phyloP scores from a whole-genome alignment of 2,329 filamentous ascomycete species.

The Fusarium vanettenii region DNA sequence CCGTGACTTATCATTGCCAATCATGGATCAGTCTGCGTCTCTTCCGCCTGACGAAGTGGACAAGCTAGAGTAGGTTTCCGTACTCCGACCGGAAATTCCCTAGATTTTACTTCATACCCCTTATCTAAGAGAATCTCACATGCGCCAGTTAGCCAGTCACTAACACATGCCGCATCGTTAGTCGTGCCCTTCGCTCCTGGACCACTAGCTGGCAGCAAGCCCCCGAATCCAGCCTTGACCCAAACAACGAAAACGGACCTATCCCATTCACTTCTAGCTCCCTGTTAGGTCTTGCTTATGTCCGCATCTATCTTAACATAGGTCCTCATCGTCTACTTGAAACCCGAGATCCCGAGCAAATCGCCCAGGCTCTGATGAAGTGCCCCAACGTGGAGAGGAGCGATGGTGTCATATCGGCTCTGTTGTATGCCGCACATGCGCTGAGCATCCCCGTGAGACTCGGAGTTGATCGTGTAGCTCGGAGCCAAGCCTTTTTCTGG shows the following conservation, averaged over 20 bases:
- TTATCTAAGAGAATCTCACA: neutral
- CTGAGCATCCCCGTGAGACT: conserved; percentile 66
- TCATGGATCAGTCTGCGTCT: conserved; percentile 46
- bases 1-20: conserved; percentile 50
- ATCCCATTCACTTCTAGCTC: conserved; percentile 59
- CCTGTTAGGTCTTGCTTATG: conserved; percentile 58
- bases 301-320: conserved; percentile 58
- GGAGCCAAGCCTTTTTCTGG: conserved; percentile 68
- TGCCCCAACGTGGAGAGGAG: conserved; percentile 58
- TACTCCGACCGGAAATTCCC: neutral
- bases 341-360: conserved; percentile 54
- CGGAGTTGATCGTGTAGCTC: conserved; percentile 64
- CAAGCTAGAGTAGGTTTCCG: conserved; percentile 47
- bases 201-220: conserved; percentile 54
- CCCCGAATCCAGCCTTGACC: conserved; percentile 53
- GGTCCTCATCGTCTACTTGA: conserved; percentile 57
- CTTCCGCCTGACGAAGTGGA: conserved; percentile 50
- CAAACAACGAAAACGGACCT: conserved; percentile 54
- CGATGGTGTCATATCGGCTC: conserved; percentile 59
- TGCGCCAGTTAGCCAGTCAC: neutral
- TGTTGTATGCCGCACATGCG: conserved; percentile 65
- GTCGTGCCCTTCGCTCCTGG: conserved; percentile 51
- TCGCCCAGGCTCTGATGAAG: conserved; percentile 52
- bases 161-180: conserved; percentile 11
- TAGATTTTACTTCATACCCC: neutral